Base-by-base conservation (phyloP, 2,329 filamentous ascomycete genomes). In the Xylaria sp. region DNA sequence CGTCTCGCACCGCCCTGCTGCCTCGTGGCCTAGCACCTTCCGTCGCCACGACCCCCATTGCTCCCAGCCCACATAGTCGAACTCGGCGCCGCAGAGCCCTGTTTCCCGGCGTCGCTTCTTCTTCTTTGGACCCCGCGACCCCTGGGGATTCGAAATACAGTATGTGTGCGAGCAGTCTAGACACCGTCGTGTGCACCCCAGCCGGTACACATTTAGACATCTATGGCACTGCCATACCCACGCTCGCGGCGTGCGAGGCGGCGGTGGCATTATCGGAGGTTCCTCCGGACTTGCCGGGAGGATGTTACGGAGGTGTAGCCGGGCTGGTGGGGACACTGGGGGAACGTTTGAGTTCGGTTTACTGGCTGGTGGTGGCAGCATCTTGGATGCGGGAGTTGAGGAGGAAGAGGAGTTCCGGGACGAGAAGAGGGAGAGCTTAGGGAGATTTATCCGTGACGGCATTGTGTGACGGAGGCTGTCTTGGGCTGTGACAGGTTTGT, bases 181-280 rank as follows among this genome's bases (percentile, higher is more conserved):
- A 61, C 79, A 80, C 3, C 78, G 73, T 0, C 77, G 73, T 2
- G 79, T 80, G 47, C 75, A 76, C 4, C 74, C 74, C 7, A 80
- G 72, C 0, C 67, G 68, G 66, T 79, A 80, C 9, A 73, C 57
- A 0, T 63, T 73, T 3, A 61, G 51, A 60, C 79, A 80, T 5
- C 69, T 64, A 59, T 79, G 77, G 62, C 79, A 80, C 15, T 76
- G 74, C 79, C 79, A 80, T 11, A 79, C 57, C 78, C 77, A 80
- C 10, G 78, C 69, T 22, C 50, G 73, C 22, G 68, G 71, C 6
- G 55, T 51, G 0, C 71, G 70, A 2, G 73, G 71, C 1, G 67
- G 77, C n/a, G 59, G 73, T 3, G 69, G 73, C 47, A 74, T 73
- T 25, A 73, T 74, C 2, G 73, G 70, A 39, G 68, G 69, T 9